Conservation (phyloP, 1,139 yeast genomes). For the Geotrichum reessii region DNA sequence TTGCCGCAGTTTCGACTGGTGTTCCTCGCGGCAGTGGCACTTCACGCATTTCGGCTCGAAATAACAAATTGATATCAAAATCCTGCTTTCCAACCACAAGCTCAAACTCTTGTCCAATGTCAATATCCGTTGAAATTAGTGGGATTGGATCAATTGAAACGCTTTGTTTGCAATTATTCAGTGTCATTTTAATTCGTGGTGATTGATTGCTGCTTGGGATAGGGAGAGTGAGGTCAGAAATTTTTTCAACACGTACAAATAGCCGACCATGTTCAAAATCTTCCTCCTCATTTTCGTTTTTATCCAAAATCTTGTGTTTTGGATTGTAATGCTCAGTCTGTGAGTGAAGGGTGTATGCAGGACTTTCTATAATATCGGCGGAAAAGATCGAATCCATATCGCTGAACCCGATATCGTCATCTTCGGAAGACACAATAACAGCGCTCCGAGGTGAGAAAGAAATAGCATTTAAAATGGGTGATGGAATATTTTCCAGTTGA, state of each 20-base stretch:
- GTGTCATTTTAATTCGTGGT: slow-evolving; percentile 55
- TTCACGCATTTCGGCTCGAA: slow-evolving; percentile 41
- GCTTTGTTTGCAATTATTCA: slow-evolving; percentile 87
- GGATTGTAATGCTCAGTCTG: not conserved
- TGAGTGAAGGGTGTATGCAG: not conserved
- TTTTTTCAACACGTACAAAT: slow-evolving; percentile 61
- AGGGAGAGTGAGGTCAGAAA: slow-evolving; percentile 56
- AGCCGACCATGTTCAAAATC: slow-evolving; percentile 51
- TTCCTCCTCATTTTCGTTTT: not conserved
- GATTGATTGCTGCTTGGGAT: slow-evolving; percentile 31
- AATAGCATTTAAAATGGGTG: slow-evolving; percentile 25
- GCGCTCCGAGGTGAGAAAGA: slow-evolving; percentile 20
- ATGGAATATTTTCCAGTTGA: slow-evolving; percentile 23
- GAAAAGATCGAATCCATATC: slow-evolving; percentile 16
- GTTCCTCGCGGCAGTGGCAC: not conserved
- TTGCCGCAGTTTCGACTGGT: not conserved
- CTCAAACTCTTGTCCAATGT: slow-evolving; percentile 76
- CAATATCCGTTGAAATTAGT: slow-evolving; percentile 39
- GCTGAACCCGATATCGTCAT: slow-evolving; percentile 12
- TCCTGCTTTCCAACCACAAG: slow-evolving; percentile 54
- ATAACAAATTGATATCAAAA: slow-evolving; percentile 60
- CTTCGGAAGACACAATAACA: slow-evolving; percentile 13
- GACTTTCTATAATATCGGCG: not conserved
- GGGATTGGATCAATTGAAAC: slow-evolving; percentile 64
- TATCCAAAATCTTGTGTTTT: not conserved